Evolutionary conservation across 192 early-diverging fungal species (phyloP), one percentile per base, ranked within the genome.

Genomic region (Geosiphon pyriformis): DNA sequence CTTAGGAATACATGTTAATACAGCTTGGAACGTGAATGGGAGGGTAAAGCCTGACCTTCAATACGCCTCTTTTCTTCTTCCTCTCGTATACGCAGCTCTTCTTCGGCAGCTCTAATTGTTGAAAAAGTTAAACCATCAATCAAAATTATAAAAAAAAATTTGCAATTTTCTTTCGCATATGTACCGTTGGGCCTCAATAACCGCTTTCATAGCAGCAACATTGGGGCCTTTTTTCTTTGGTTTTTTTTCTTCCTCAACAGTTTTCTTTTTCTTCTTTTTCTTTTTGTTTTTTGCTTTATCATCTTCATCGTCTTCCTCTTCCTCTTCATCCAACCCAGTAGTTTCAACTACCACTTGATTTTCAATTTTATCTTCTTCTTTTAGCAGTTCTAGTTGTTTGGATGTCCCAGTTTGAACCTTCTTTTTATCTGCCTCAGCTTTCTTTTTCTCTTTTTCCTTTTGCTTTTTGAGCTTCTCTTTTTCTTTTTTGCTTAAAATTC

Each of bases 381-480:
- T 71, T 35, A 63, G 68, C 15, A 26, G 25, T 18, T 73, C 76
- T 20, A 35, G 49, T 17, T 25, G 56, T 22, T 56, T 53, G 30
- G 52, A n/a, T n/a, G n/a, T n/a, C 33, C 20, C 76, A 10, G 37
- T 76, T 11, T 72, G 65, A 55, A 59, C 67, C 67, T 75, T 74
- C 57, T 75, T 82, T 75, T 77, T 76, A n/a, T 76, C 78, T 46
- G 74, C 72, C 37, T 72, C 80, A 56, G 74, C 73, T 52, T 71
- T 69, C 64, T 76, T 78, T 61, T 80, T 78, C 64, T 83, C 78
- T 75, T 89, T 89, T 63, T 82, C 79, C 22, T 79, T 80, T 65
- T 90, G 87, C 78, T 92, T 92, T 67, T 90, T 86, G 63, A 92
- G 82, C 67, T 81, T 81, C 69, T 94, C 92, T 76, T 94, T 94